A percentile compares a stretch with the other conserved stretches of the same genome.
phyloP scores from a whole-genome alignment of 192 early-diverging fungal species.

The Mortierella alpina region DNA sequence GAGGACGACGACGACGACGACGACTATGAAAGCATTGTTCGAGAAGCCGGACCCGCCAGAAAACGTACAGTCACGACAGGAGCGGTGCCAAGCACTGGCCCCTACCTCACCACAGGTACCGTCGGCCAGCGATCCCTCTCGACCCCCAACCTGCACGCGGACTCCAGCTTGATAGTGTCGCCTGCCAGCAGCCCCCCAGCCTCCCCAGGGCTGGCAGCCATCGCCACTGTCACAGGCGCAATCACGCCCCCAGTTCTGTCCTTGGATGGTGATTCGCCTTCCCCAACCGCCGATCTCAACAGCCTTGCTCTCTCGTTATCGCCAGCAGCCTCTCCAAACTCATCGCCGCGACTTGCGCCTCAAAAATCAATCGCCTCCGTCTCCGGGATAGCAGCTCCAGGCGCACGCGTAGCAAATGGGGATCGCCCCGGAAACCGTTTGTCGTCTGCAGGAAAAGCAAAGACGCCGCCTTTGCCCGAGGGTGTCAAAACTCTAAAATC shows the following conservation, averaged over 20 bases:
- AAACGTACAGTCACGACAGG: conserved; percentile 19
- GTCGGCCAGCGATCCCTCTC: conserved; percentile 33
- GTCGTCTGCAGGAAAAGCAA: conserved; percentile 6
- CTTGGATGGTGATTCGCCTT: background rate
- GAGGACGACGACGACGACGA: conserved; percentile 18
- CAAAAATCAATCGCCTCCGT: conserved; percentile 5
- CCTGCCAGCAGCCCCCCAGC: conserved; percentile 40
- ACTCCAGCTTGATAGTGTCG: conserved; percentile 20
- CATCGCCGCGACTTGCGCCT: conserved; percentile 27
- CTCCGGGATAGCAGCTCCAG: background rate
- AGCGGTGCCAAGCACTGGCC: background rate
- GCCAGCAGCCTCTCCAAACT: conserved; percentile 23
- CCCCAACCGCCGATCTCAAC: background rate
- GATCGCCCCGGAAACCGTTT: conserved; percentile 17
- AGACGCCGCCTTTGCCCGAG: conserved; percentile 10
- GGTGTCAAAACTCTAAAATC: conserved; percentile 31
- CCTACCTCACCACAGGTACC: conserved; percentile 16
- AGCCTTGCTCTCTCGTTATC: conserved; percentile 1
- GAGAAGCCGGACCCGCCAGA: background rate
- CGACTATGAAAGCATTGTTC: background rate
- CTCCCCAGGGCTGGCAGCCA: conserved; percentile 32
- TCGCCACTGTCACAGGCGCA: conserved; percentile 1
- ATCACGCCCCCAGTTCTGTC: background rate
- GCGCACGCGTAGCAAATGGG: background rate
- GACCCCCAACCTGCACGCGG: conserved; percentile 46